Evolutionary conservation across 2,329 filamentous ascomycete species (phyloP), one percentile per base, ranked within the genome.

Genomic region (Diaporthe vexans): DNA sequence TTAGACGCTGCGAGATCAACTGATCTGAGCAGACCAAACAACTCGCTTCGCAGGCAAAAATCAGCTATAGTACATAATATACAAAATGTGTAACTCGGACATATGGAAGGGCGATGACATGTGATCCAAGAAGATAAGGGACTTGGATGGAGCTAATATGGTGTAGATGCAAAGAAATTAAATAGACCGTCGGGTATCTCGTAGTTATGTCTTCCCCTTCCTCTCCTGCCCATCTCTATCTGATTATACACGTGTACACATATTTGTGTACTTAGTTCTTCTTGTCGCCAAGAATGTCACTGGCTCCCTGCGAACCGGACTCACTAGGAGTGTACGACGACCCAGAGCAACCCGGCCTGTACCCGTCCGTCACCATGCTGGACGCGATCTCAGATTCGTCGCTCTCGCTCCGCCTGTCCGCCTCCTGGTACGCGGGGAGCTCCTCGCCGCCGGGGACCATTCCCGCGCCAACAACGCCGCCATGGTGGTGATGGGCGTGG

Each of bases 391-490:
- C 77, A 48, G 77, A 71, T 13, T 33, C 71, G 70, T 77, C 77
- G 8, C 74, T 76, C 65, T 80, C 81, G 33, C 78, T 79, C 61
- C 24, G 51, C 54, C 71, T 33, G 59, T 76, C 75, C 10, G 79
- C 77, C 37, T 82, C 81, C 26, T 86, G 83, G 76, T 88, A 88
- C 0, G 86, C 81, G 0, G 86, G 86, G 9, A 86, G 81, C 46
- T 79, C 79, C 74, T 86, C 85, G 58, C 46, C n/a, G 24, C 61
- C 82, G 81, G 48, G 43, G 15, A 29, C 46, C 33, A 52, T 26
- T 3, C 43, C 43, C 4, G 40, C 40, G 57, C 54, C 54, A n/a
- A 37, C 24, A 33, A 21, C 54, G 29, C 58, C 35, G 56, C 61
- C 56, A 54, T 51, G 59, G 43, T 19, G 54, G 40, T 33, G 59